These are phyloP conservation scores for Haplosporangium sp. DNA, from an alignment of 371 early-diverging fungal genomes.

Conservation along the genomic window DNA sequence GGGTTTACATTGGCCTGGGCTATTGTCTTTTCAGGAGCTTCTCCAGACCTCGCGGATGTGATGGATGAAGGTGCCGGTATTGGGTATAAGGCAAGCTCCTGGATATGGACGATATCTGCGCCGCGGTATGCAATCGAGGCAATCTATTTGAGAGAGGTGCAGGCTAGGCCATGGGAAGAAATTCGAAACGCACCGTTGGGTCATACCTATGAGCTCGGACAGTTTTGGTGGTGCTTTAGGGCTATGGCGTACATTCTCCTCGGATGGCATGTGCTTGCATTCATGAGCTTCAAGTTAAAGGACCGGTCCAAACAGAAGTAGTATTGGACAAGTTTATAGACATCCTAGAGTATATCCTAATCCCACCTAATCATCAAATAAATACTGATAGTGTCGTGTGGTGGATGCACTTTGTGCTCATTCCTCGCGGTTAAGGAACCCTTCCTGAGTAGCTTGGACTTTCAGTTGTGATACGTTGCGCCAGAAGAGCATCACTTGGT, in stretches of 20 bases:
- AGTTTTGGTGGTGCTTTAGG: conserved; percentile 49
- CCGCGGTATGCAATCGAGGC: conserved; percentile 67
- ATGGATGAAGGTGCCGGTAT: conserved; percentile 20
- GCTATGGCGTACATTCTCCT: conserved; percentile 53
- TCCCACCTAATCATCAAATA: background rate
- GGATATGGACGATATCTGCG: conserved; percentile 57
- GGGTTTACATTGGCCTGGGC: conserved; percentile 62
- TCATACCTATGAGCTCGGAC: conserved; percentile 35
- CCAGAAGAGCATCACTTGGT: background rate
- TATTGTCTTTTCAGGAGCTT: conserved; percentile 61
- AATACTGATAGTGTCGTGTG: background rate
- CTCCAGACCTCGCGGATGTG: conserved; percentile 57
- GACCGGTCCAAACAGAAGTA: conserved; percentile 59
- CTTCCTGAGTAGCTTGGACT: background rate
- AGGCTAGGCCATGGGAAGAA: conserved; percentile 55
- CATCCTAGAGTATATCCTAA: background rate
- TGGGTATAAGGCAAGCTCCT: conserved; percentile 51
- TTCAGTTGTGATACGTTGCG: background rate
- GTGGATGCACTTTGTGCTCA: background rate
- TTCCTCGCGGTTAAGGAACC: background rate
- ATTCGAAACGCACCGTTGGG: conserved; percentile 33
- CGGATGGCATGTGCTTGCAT: conserved; percentile 59
- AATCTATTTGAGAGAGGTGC: conserved; percentile 59
- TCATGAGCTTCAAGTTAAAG: conserved; percentile 58
- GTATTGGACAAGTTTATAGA: background rate